phyloP scores from a whole-genome alignment of 2,329 filamentous ascomycete genomes.

The Aspergillus fructus region DNA sequence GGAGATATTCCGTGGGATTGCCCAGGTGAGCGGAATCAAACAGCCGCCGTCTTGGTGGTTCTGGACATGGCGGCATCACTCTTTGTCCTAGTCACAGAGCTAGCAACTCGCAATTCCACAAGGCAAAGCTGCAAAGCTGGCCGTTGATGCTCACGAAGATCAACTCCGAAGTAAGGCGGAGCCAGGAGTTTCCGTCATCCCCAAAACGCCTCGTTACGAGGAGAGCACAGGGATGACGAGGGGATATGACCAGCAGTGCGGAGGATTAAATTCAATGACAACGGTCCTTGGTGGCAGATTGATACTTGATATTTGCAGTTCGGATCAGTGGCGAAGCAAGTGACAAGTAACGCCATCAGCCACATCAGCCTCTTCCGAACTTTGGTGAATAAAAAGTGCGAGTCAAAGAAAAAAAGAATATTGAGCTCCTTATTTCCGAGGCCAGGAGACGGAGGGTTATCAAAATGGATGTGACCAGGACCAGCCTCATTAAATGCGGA shows the following conservation, averaged over 20 bases:
- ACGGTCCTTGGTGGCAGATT: neutral
- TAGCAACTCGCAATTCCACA: neutral
- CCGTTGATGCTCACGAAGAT: neutral
- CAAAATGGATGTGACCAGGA: too few species aligned
- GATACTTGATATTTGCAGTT: neutral
- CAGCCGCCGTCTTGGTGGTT: neutral
- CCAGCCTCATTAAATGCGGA: neutral
- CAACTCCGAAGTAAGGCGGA: conserved; percentile 1
- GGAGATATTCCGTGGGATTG: neutral
- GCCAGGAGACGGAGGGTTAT: too few species aligned
- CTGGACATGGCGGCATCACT: neutral
- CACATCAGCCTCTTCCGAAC: conserved; percentile 17
- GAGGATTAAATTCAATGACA: neutral
- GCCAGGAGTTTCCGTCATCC: neutral
- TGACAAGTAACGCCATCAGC: conserved; percentile 15
- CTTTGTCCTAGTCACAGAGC: neutral
- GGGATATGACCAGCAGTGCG: neutral
- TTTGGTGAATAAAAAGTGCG: neutral
- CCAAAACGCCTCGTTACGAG: neutral
- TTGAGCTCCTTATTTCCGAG: too few species aligned
- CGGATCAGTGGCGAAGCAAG: neutral
- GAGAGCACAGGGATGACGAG: neutral
- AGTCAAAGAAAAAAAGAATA: neutral
- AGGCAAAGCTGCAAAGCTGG: neutral
- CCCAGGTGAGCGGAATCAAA: neutral